Evolutionary conservation across 371 early-diverging fungal genomes (phyloP), one percentile per base, ranked within the genome.

Genomic region (Basidiobolus meristosporus): DNA sequence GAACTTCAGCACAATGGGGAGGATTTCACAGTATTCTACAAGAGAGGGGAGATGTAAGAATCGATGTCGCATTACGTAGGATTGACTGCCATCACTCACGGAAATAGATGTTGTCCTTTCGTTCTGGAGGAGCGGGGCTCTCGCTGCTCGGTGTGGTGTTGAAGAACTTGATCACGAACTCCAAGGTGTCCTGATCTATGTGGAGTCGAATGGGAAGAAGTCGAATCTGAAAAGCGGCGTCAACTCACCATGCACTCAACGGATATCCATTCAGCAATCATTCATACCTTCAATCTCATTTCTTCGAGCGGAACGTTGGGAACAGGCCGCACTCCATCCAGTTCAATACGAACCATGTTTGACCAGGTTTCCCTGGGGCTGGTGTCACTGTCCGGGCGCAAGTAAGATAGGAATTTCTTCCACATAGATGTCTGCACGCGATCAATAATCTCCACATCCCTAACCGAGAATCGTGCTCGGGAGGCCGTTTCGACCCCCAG

Each of bases 131-230:
- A 23, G 38, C 12, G n/a, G 30, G 7, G n/a, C n/a, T n/a, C n/a
- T n/a, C n/a, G n/a, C n/a, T n/a, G n/a, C n/a, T n/a, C n/a, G n/a
- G n/a, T n/a, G n/a, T n/a, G n/a, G n/a, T n/a, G n/a, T 22, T 49
- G 65, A 90, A 84, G 57, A 84, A 96, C 14, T 64, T 53, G 18
- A 83, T 68, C 47, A 91, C 43, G 50, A 89, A 90, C 1, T 63
- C 65, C 18, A 96, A 56, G 1, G 96, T 86, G 48, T 96, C 96
- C 50, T 95, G 96, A 54, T 95, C 95, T 7, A 96, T 65, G 48
- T 84, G 80, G 40, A 90, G 63, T 21, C 89, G 68, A 26, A 93
- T 39, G 0, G 97, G 97, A 21, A 82, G 54, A 16, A 88, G 37
- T 32, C 58, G 60, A 2, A 73, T 51, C 64, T 68, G 21, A 21